These are phyloP conservation scores for Cladorrhinum sp. DNA, from an alignment of 2,329 filamentous ascomycete species.

Conservation along the genomic window DNA sequence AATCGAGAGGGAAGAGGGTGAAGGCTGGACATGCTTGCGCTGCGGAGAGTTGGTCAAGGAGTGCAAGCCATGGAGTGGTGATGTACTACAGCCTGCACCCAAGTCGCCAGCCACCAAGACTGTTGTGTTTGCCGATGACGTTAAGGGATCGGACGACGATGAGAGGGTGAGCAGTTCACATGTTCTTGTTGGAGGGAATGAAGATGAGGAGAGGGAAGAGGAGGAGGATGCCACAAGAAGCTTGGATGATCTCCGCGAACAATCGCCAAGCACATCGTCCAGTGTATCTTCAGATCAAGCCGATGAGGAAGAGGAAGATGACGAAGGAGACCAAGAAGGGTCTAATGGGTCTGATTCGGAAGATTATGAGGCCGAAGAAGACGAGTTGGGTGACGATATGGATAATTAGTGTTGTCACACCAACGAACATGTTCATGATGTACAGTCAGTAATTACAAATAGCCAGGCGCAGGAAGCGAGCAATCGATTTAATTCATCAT, in stretches of 20 bases:
- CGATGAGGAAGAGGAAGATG: neutral
- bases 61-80: slow-evolving; percentile 88
- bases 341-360: slow-evolving; percentile 27
- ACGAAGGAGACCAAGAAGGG: neutral
- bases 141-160: slow-evolving; percentile 34
- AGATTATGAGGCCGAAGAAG: slow-evolving; percentile 33
- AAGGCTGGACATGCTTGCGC: slow-evolving; percentile 87
- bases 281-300: slow-evolving; percentile 17
- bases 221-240: slow-evolving; percentile 7
- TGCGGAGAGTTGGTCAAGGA: slow-evolving; percentile 82
- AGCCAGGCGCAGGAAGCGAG: neutral
- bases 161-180: slow-evolving; percentile 4
- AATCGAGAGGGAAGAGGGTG: slow-evolving; percentile 87
- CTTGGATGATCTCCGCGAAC: slow-evolving; percentile 11
- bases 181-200: slow-evolving; percentile 9
- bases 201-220: neutral
- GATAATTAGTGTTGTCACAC: neutral
- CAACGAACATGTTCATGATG: neutral
- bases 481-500: neutral
- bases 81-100: slow-evolving; percentile 64
- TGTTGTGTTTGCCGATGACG: slow-evolving; percentile 61
- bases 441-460: neutral
- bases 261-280: slow-evolving; percentile 15
- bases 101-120: slow-evolving; percentile 49
- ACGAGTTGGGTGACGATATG: slow-evolving; percentile 30